phyloP scores from a whole-genome alignment of 768 basidiomycete species.

The Suillus bovinus region DNA sequence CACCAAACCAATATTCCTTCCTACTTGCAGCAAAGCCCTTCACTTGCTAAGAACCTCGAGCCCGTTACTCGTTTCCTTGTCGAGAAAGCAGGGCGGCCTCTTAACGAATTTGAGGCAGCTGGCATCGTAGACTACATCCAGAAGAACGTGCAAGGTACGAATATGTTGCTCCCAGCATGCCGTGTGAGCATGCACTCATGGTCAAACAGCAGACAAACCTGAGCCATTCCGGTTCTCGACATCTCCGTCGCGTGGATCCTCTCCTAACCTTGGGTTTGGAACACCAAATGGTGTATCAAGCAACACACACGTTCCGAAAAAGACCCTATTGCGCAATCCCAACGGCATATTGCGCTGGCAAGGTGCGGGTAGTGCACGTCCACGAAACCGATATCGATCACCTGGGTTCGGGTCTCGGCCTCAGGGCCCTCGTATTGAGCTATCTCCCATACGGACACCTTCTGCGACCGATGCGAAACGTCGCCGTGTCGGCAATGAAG shows the following conservation, averaged over 20 bases:
- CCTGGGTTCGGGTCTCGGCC: constrained; percentile 68
- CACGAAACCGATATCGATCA: constrained; percentile 69
- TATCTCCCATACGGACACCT: constrained; percentile 37
- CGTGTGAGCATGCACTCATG: constrained; percentile 18
- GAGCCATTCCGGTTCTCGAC: constrained; percentile 68
- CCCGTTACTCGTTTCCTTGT: constrained; percentile 49
- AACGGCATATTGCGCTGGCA: constrained; percentile 75
- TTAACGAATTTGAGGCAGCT: constrained; percentile 53
- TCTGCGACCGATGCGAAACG: constrained; percentile 55
- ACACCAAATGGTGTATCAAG: constrained; percentile 6
- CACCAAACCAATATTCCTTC: neutral
- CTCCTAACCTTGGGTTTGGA: constrained; percentile 23
- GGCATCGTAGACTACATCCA: constrained; percentile 57
- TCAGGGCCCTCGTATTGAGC: constrained; percentile 44
- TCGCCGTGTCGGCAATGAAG: constrained; percentile 55
- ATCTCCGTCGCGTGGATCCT: constrained; percentile 32
- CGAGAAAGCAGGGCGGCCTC: constrained; percentile 45
- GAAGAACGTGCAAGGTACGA: constrained; percentile 49
- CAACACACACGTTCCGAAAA: constrained; percentile 42
- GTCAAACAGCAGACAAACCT: constrained; percentile 35
- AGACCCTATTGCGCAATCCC: constrained; percentile 65
- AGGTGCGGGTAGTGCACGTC: constrained; percentile 73
- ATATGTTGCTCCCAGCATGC: constrained; percentile 1
- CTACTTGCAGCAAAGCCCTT: constrained; percentile 13
- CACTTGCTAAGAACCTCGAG: constrained; percentile 46